Conservation (phyloP, 2,329 filamentous ascomycete genomes). For the Aspergillus oerlinghausenensis region DNA sequence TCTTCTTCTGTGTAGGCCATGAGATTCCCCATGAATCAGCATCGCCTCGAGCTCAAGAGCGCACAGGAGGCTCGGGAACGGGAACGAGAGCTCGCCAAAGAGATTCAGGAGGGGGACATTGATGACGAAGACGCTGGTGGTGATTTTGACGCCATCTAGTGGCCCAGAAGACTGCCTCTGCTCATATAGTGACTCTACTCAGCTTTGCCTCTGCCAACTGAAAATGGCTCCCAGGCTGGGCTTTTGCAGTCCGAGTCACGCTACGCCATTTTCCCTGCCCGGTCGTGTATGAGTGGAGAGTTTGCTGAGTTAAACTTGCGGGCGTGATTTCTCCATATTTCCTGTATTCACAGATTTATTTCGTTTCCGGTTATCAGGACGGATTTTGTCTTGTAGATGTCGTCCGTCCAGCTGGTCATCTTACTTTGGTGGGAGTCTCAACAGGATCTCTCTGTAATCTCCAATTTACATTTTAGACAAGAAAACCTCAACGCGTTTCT, state of each 20-base stretch:
- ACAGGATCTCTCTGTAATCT: conserved; percentile 10
- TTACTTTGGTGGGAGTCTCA: conserved; percentile 8
- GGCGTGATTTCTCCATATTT: conserved; percentile 24
- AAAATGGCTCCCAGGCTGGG: conserved; percentile 7
- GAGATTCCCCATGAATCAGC: conserved; percentile 99
- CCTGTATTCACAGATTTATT: conserved; percentile 21
- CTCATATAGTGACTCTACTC: conserved; percentile 18
- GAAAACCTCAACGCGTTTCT: conserved; percentile 3
- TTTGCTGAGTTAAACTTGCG: conserved; percentile 22
- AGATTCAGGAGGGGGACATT: conserved; percentile 95
- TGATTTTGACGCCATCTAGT: conserved; percentile 92
- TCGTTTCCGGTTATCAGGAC: conserved; percentile 11
- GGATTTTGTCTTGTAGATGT: conserved; percentile 10
- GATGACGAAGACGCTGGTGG: conserved; percentile 95
- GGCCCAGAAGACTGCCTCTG: conserved; percentile 5
- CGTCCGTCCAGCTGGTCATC: conserved; percentile 6
- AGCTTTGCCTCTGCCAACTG: conserved; percentile 13
- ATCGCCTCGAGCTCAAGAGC: conserved; percentile 93
- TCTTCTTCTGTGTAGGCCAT: conserved; percentile 62
- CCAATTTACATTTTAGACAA: conserved; percentile 12
- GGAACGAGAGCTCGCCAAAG: conserved; percentile 95
- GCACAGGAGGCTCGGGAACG: conserved; percentile 96
- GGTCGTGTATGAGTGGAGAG: conserved; percentile 24
- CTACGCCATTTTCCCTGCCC: conserved; percentile 20
- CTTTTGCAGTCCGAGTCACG: conserved; percentile 26